Evolutionary conservation across 768 basidiomycete species (phyloP), one percentile per base, ranked within the genome.

Genomic region (Sutorius australiensis): DNA sequence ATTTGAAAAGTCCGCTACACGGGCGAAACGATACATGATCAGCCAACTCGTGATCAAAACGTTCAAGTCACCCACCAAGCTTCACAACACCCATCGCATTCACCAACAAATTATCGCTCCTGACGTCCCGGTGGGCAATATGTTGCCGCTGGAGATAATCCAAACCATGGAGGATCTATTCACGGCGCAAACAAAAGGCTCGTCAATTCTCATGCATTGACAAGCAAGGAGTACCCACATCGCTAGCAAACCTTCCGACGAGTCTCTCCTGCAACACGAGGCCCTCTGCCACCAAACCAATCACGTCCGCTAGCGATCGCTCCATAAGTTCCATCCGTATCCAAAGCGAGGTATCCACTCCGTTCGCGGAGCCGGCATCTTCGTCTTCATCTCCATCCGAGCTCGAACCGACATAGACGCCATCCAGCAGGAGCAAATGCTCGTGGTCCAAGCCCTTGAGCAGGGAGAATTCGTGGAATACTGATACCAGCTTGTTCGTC

Each of bases 281-380:
- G 0, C 87, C 88, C 54, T 81, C 75, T 12, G 73, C 78, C 7
- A 80, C 80, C 17, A 91, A 67, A 14, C 75, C 80, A 14, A 92
- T 75, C 42, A 93, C 78, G 66, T 93, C 91, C 60, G 91, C 91
- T 59, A 93, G 72, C 64, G 89, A 91, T 56, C 89, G 77, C 61
- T 91, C 89, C 90, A 93, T 91, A 31, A 92, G 79, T 67, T 92
- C 89, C 91, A 93, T 93, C 56, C 85, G 75, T 45, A 93, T 85
- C 91, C 91, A 93, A 34, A 93, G 68, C 53, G 83, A 79, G 56
- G 82, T 81, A 52, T 83, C 84, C 19, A 71, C 58, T 7, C 28
- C 32, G 3, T 30, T 27, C 4, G 55, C 48, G 27, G 45, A 50
- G 19, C 48, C 44, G 3, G 14, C 16, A 19, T 53, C 53, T 48